Base-by-base conservation (phyloP, 192 early-diverging fungal species). In the Coemansia sp. region DNA sequence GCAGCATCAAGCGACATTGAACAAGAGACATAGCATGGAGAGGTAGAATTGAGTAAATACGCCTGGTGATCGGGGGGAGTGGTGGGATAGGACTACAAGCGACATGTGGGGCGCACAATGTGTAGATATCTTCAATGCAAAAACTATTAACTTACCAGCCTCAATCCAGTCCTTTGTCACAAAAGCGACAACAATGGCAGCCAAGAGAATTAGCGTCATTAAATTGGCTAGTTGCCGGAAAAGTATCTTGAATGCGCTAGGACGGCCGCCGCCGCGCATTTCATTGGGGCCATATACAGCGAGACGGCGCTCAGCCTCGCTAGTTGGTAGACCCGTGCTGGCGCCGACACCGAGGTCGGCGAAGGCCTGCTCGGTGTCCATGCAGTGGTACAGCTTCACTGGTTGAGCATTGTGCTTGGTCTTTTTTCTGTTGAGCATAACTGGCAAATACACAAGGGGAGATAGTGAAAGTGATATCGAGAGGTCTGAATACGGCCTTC, bases 201-300 rank as follows among this genome's bases (percentile, higher is more conserved):
- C 83, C n/a, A 86, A 43, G 1, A 89, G 80, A 41, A 89, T 81
- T 2, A 83, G 34, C n/a, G 82, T 82, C 67, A 89, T 72, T 14
- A 80, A 58, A 48, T 89, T 89, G 61, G 83, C 66, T 8, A 89
- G 51, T 51, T 89, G 87, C 19, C 81, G 79, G 50, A 80, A 45
- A 31, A 87, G 58, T 17, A 89, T 78, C 60, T 78, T 83, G 47
- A 82, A 62, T 33, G 79, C 80, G 49, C 78, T 87, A 5, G 86
- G 83, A 8, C 84, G 77, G 29, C 85, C 84, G 56, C 82, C 77
- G 23, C 87, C 85, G 42, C 79, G 78, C 63, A 89, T 78, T 45
- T 86, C 83, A 65, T 89, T 89, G 17, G 53, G 40, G 3, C 84
- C 84, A 58, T 83, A 65, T 4, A 78, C 56, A 1, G 58, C 34